These are phyloP conservation scores for Staphylotrichum longicolle DNA, from an alignment of 495 filamentous ascomycete genomes.

Conservation along the genomic window DNA sequence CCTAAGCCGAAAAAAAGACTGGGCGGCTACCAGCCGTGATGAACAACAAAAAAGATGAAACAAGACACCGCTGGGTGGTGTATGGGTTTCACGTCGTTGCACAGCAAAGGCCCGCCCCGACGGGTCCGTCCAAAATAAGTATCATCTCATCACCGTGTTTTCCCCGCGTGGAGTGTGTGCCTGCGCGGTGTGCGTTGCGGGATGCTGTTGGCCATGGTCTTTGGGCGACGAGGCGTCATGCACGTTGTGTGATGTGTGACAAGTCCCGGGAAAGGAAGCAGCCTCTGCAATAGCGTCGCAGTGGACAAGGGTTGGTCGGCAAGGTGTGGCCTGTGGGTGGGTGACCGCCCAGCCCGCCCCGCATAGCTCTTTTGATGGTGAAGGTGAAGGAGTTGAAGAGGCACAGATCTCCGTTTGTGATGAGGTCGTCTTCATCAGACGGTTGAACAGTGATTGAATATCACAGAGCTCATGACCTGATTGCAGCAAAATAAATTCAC, in stretches of 20 bases:
- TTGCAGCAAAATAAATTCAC: too few species aligned
- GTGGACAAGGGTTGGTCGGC: conserved; percentile 13
- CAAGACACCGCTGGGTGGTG: neutral
- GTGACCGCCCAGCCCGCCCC: conserved; percentile 4
- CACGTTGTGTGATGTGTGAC: conserved; percentile 18
- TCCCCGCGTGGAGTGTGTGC: neutral
- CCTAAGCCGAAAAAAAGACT: conserved; percentile 26
- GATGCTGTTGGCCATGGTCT: neutral
- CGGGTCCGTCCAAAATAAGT: conserved; percentile 12
- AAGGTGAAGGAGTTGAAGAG: neutral
- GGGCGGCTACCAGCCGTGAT: conserved; percentile 25
- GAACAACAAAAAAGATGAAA: conserved; percentile 18
- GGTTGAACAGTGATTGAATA: too few species aligned
- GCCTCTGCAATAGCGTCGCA: conserved; percentile 1
- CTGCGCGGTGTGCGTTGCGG: neutral
- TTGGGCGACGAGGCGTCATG: neutral
- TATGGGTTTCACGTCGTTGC: conserved; percentile 15
- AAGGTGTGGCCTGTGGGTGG: conserved; percentile 22
- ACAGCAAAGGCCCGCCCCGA: neutral
- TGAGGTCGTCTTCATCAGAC: too few species aligned
- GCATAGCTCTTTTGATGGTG: neutral
- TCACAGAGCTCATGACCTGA: too few species aligned
- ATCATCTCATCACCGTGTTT: neutral
- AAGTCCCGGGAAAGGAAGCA: conserved; percentile 3
- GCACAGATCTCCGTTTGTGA: too few species aligned